phyloP scores from a whole-genome alignment of 768 basidiomycete species.

The Mrakia hoshinonis region DNA sequence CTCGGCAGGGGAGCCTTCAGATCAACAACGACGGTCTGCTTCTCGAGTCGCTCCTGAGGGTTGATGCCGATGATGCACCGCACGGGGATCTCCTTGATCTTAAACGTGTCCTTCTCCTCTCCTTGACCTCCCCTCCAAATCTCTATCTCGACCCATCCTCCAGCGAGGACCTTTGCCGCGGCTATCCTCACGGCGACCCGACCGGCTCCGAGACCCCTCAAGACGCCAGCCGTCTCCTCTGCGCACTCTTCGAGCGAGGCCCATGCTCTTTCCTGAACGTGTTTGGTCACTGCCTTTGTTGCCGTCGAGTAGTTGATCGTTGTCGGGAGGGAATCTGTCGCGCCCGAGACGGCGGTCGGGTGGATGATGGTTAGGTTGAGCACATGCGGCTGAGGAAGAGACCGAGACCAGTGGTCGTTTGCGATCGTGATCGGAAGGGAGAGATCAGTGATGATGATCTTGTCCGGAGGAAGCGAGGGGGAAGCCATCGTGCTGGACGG shows the following conservation, averaged over 20 bases:
- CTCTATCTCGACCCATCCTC: slow-evolving; percentile 46
- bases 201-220: slow-evolving; percentile 13
- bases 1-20: slow-evolving; percentile 35
- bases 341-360: slow-evolving; percentile 6
- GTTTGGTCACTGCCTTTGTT: slow-evolving; percentile 13
- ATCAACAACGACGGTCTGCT: slow-evolving; percentile 55
- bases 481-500: neutral
- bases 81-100: slow-evolving; percentile 43
- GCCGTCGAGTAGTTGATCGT: slow-evolving; percentile 29
- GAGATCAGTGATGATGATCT: slow-evolving; percentile 26
- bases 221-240: neutral
- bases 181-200: slow-evolving; percentile 46
- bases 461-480: slow-evolving; percentile 14
- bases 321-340: slow-evolving; percentile 19
- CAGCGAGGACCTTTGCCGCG: slow-evolving; percentile 51
- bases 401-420: slow-evolving; percentile 27
- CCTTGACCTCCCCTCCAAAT: slow-evolving; percentile 34
- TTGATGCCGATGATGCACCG: slow-evolving; percentile 60
- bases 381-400: slow-evolving; percentile 10
- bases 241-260: slow-evolving; percentile 18
- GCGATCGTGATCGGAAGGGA: slow-evolving; percentile 8
- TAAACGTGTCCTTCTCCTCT: slow-evolving; percentile 31
- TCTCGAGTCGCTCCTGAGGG: slow-evolving; percentile 55
- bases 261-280: slow-evolving; percentile 8
- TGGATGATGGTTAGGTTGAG: slow-evolving; percentile 20